Base-by-base conservation (phyloP, 768 basidiomycete genomes). In the Porphyrellus cyaneotinctus region DNA sequence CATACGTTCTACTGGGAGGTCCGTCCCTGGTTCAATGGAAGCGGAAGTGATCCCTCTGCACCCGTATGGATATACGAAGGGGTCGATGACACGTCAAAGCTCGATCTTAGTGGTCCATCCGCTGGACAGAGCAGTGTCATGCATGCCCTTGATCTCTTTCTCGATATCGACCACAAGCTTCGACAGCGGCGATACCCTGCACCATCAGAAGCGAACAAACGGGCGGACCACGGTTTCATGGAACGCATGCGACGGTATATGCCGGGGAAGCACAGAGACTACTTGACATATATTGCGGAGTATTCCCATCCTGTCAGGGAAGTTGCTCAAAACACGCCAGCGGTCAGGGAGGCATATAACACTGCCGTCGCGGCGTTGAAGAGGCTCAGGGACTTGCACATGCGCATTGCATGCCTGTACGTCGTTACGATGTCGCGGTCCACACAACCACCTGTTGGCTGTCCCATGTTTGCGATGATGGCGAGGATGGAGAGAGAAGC, bases 111-210 rank as follows among this genome's bases (percentile, higher is more conserved):
- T 52, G 95, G 95, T 0, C 95, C 95, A 22, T 93, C 90, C 11
- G 95, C 93, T 2, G 95, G 95, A 2, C 95, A 99, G 74, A 93
- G 90, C 69, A 87, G 85, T 46, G 80, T 95, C 50, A 92, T 99
- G 76, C 91, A 85, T 59, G 85, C 89, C 10, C 73, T 91, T 22
- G 89, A 91, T 65, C 72, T 94, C 69, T 91, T 91, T 76, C 79
- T 91, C 43, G 89, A 92, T 55, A 85, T 97, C 68, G 86, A 98
- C 71, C 88, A 91, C 71, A 87, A 86, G 57, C 84, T 93, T 64
- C 77, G 81, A 38, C 78, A 85, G 55, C 77, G 82, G 67, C 77
- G 85, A 63, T 72, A 81, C 70, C 88, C 87, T 56, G 72, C 80
- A 22, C 78, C 92, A 48, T 84, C 89, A 48, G 70, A 77, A 43